Evolutionary conservation across 2,329 filamentous ascomycete species (phyloP).

Genomic region (Macrophomina phaseolina): DNA sequence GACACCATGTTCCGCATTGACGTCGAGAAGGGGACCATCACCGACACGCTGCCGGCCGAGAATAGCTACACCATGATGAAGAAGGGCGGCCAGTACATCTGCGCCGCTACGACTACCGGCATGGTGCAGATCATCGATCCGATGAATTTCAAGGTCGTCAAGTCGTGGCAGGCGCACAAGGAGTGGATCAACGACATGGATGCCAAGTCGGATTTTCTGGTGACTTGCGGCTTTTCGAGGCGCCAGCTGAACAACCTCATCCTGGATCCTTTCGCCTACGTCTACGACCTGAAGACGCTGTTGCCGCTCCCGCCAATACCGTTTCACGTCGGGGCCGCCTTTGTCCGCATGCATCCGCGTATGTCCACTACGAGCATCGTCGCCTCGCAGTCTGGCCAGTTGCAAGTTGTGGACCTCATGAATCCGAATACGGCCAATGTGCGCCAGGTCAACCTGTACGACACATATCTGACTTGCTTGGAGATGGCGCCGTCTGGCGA

Average conservation of each 20-base stretch:
- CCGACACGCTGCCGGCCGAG: conserved; percentile 65
- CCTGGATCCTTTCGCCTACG: conserved; percentile 90
- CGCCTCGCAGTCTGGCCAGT: conserved; percentile 86
- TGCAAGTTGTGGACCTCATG: conserved; percentile 95
- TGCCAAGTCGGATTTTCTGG: conserved; percentile 89
- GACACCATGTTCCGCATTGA: conserved; percentile 80
- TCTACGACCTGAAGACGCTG: conserved; percentile 93
- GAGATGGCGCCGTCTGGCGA: conserved; percentile 89
- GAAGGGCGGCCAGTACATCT: conserved; percentile 82
- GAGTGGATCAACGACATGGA: conserved; percentile 96
- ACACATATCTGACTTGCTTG: conserved; percentile 74
- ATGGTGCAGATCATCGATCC: conserved; percentile 87
- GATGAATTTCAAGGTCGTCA: conserved; percentile 75
- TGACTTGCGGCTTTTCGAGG: conserved; percentile 92
- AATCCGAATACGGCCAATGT: conserved; percentile 89
- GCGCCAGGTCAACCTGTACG: conserved; percentile 77
- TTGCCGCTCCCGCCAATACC: conserved; percentile 87
- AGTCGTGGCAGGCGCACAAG: conserved; percentile 88
- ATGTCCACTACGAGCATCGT: conserved; percentile 96
- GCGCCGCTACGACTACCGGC: conserved; percentile 83
- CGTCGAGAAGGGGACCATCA: conserved; percentile 59
- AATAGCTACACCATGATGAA: conserved; percentile 92
- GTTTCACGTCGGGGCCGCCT: conserved; percentile 89
- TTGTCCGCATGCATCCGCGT: conserved; percentile 94
- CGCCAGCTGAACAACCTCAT: conserved; percentile 80